phyloP scores from a whole-genome alignment of 257 asterid species.

The Plectranthus barbatus region DNA sequence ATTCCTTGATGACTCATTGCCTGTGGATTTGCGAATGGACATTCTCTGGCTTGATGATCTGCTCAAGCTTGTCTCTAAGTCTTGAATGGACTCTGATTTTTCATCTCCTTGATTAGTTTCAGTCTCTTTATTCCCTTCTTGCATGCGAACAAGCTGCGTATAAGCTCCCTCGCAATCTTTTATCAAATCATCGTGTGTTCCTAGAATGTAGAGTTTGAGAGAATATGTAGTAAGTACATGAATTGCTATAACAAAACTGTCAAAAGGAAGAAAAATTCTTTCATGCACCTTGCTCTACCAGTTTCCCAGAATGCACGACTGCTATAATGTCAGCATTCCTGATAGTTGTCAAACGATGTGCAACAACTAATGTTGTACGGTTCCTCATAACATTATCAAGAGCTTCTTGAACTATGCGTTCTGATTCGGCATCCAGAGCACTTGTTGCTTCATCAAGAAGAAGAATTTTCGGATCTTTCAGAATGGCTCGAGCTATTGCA shows the following conservation, averaged over 20 bases:
- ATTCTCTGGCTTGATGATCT: conserved; percentile 45
- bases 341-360: conserved; percentile 70
- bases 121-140: conserved; percentile 40
- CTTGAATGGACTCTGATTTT: conserved; percentile 10
- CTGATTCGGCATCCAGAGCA: conserved; percentile 78
- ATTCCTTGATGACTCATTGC: conserved; percentile 49
- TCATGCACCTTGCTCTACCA: conserved; percentile 58
- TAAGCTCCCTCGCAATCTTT: conserved; percentile 63
- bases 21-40: conserved; percentile 39
- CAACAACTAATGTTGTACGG: conserved; percentile 74
- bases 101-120: conserved; percentile 13
- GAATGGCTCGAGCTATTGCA: conserved; percentile 77
- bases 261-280: neutral
- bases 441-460: conserved; percentile 93
- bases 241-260: neutral
- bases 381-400: conserved; percentile 63
- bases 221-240: neutral
- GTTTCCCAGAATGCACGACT: conserved; percentile 59
- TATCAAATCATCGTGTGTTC: conserved; percentile 63
- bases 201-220: conserved; percentile 22
- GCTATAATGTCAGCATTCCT: conserved; percentile 80
- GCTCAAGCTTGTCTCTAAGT: conserved; percentile 30
- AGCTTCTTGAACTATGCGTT: conserved; percentile 66
- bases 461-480: conserved; percentile 67
- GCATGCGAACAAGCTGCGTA: conserved; percentile 57